Percentiles rank a stretch among this genome's conserved stretches.
Evolutionary conservation across 2,329 filamentous ascomycete species (phyloP).

Genomic region (Xylaria sp.): DNA sequence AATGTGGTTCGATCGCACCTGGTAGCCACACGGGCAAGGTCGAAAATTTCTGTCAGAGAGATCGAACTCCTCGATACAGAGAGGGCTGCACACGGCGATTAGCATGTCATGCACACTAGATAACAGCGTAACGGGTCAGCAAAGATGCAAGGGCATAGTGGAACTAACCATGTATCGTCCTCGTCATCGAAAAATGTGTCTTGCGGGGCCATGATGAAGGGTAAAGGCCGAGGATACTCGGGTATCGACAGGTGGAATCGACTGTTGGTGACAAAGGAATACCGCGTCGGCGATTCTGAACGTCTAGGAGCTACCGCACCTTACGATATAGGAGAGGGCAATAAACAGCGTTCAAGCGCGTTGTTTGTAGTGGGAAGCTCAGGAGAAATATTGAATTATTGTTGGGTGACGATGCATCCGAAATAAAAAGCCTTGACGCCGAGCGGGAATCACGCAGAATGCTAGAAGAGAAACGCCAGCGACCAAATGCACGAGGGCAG

Average conservation of each 20-base stretch:
- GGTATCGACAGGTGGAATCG: conserved; percentile 4
- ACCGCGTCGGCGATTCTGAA: conserved; percentile 15
- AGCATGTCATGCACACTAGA: conserved; percentile 41
- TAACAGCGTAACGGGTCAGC: conserved; percentile 10
- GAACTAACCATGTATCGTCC: conserved; percentile 73
- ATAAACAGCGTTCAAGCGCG: conserved; percentile 32
- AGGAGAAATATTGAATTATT: conserved; percentile 12
- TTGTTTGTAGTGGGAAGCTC: conserved; percentile 21
- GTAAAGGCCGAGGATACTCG: background rate
- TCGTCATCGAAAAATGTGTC: conserved; percentile 79
- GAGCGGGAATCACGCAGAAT: conserved; percentile 21
- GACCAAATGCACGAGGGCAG: conserved; percentile 19
- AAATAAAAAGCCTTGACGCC: conserved; percentile 28
- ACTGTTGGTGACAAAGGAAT: conserved; percentile 3
- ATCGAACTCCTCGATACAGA: conserved; percentile 99
- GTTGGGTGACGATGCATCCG: conserved; percentile 43
- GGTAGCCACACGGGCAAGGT: conserved; percentile 97
- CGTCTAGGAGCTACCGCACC: conserved; percentile 18
- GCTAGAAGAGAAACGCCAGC: conserved; percentile 27
- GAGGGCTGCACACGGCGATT: conserved; percentile 71
- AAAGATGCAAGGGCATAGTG: conserved; percentile 30
- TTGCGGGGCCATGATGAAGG: conserved; percentile 70
- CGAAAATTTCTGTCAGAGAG: conserved; percentile 96
- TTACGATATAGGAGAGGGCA: conserved; percentile 9
- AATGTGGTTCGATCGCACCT: conserved; percentile 68